These are phyloP conservation scores for Carex pumila DNA, from an alignment of 176 grass and related monocot genomes.

Conservation along the genomic window DNA sequence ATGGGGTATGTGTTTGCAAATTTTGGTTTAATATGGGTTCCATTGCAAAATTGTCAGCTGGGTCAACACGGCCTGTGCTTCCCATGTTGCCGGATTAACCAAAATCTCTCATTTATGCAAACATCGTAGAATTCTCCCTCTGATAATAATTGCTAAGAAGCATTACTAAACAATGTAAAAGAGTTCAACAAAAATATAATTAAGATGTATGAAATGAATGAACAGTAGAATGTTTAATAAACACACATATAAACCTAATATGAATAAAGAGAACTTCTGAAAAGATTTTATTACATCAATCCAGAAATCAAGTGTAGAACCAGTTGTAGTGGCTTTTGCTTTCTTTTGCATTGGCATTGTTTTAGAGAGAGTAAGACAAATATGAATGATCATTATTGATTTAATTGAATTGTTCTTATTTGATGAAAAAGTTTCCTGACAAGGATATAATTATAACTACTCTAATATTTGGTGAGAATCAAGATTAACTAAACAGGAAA, in stretches of 20 bases:
- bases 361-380: no score
- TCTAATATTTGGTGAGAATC: no score
- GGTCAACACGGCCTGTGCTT: background rate
- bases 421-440: no score
- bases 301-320: no score
- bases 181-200: background rate
- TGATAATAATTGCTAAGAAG: background rate
- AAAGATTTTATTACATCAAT: no score
- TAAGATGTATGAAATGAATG: background rate
- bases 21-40: constrained; percentile 8
- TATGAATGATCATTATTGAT: no score
- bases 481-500: no score
- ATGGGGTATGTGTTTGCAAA: constrained; percentile 23
- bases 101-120: background rate
- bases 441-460: no score
- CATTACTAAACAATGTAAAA: background rate
- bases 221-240: background rate
- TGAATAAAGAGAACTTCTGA: background rate
- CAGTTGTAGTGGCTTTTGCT: no score
- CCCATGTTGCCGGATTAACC: background rate
- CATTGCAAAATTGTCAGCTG: constrained; percentile 10
- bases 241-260: background rate
- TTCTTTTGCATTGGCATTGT: no score
- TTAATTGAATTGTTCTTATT: no score
- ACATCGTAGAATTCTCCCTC: constrained; percentile 18